A percentile compares a stretch with the other conserved stretches of the same genome.
Evolutionary conservation across 108 stramenopile genomes (phyloP).

Genomic region (Mayamaea pseudoterrestris): DNA sequence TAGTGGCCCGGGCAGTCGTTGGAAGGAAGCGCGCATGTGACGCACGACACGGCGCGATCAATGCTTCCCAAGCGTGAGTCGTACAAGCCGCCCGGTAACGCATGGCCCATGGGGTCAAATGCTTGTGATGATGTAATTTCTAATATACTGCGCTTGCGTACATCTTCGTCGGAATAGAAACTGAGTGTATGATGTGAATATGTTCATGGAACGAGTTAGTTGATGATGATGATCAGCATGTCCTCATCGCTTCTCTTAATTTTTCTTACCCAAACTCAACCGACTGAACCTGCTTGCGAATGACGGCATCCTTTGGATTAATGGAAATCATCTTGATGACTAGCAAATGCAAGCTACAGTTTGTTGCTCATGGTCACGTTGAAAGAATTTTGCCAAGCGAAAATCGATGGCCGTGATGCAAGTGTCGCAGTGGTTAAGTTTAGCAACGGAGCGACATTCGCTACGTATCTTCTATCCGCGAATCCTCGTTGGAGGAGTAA

Average conservation of each 20-base stretch:
- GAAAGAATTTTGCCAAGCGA: too few species aligned
- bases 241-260: background rate
- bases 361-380: too few species aligned
- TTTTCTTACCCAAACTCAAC: constrained; percentile 13
- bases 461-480: too few species aligned
- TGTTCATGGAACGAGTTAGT: background rate
- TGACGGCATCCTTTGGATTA: constrained; percentile 3
- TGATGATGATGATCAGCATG: background rate
- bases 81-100: constrained; percentile 87
- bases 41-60: constrained; percentile 53
- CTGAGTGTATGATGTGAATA: constrained; percentile 14
- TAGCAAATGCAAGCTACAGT: background rate
- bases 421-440: too few species aligned
- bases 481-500: too few species aligned
- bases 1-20: constrained; percentile 90
- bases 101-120: constrained; percentile 71
- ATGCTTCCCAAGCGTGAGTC: constrained; percentile 87
- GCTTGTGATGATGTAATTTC: constrained; percentile 81
- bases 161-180: constrained; percentile 85
- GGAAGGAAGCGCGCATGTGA: constrained; percentile 81
- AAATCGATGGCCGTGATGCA: too few species aligned
- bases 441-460: too few species aligned
- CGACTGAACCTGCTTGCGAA: constrained; percentile 11
- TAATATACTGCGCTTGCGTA: constrained; percentile 71
- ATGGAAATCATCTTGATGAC: background rate